Evolutionary conservation across 768 basidiomycete species (phyloP).

Genomic region (Amyloporia xantha): DNA sequence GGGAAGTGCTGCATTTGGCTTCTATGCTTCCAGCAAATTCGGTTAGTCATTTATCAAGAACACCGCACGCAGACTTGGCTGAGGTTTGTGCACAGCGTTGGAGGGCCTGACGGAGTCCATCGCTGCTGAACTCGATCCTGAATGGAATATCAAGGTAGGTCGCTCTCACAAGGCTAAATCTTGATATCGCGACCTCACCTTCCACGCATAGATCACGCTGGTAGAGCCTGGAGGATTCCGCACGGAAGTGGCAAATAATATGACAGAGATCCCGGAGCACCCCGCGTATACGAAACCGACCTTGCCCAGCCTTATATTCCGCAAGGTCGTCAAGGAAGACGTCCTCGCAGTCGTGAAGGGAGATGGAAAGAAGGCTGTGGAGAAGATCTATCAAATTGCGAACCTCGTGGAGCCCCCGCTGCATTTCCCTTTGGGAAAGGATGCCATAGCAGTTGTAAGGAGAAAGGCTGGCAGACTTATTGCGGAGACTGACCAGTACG

Average conservation of each 20-base stretch:
- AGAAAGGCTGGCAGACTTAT: slow-evolving; percentile 7
- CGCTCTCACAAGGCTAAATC: not conserved
- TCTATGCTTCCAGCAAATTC: slow-evolving; percentile 9
- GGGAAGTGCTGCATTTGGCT: slow-evolving; percentile 7
- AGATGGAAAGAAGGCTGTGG: not conserved
- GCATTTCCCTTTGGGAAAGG: slow-evolving; percentile 14
- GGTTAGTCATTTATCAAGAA: slow-evolving; percentile 6
- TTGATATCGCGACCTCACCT: not conserved
- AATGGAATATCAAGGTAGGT: slow-evolving; percentile 30
- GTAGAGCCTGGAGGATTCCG: slow-evolving; percentile 8
- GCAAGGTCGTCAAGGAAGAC: not conserved
- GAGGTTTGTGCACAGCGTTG: slow-evolving; percentile 19
- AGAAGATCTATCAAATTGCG: slow-evolving; percentile 5
- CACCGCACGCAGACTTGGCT: no score
- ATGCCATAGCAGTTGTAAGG: slow-evolving; percentile 5
- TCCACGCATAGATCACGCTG: slow-evolving; percentile 6
- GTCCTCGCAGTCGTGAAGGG: not conserved
- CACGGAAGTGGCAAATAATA: slow-evolving; percentile 2
- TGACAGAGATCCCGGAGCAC: slow-evolving; percentile 3
- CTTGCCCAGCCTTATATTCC: not conserved
- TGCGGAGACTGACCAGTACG: slow-evolving; percentile 8
- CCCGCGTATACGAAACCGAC: slow-evolving; percentile 7
- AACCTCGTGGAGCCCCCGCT: slow-evolving; percentile 11
- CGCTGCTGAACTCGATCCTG: slow-evolving; percentile 27
- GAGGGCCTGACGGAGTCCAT: slow-evolving; percentile 25